Evolutionary conservation across 352 stramenopile species (phyloP), one percentile per base, ranked within the genome.

Genomic region (Phytophthora fragariaefolia): DNA sequence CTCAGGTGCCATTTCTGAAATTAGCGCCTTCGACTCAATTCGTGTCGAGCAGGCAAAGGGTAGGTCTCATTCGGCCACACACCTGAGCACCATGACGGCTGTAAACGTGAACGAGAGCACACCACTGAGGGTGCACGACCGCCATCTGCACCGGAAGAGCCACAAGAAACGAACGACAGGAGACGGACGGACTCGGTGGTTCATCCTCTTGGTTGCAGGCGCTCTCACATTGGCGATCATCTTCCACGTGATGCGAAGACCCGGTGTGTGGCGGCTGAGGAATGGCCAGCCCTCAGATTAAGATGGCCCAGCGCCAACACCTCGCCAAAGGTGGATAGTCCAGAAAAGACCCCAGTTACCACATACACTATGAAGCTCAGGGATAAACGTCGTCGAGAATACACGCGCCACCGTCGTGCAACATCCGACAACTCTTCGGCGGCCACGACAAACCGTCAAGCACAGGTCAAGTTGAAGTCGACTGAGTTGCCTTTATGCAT

Each of bases 1-100:
- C 1, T 9, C 4, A 38, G 28, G 32, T 18, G 49, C 45, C 65
- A 36, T 79, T 79, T 59, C 26, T 73, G 58, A 96, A 97, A 63
- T 28, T 27, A 15, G 34, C 52, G 45, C 22, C 15, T 4, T 20
- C 17, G n/a, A 3, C n/a, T 13, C 34, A 7, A n/a, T 5, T n/a
- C 6, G n/a, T n/a, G n/a, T n/a, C n/a, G n/a, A n/a, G n/a, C n/a
- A n/a, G n/a, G n/a, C n/a, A n/a, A n/a, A n/a, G n/a, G n/a, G n/a
- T n/a, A n/a, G n/a, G n/a, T n/a, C n/a, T n/a, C n/a, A n/a, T n/a
- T n/a, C n/a, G n/a, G n/a, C n/a, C n/a, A n/a, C n/a, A n/a, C n/a
- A n/a, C n/a, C n/a, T n/a, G n/a, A n/a, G n/a, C n/a, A n/a, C n/a
- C n/a, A 74, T 70, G 66, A 2, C 15, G 3, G 12, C 27, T 1